These are phyloP conservation scores for Rhodotorula sp. DNA, from an alignment of 1,284 basidiomycete genomes.

Conservation along the genomic window DNA sequence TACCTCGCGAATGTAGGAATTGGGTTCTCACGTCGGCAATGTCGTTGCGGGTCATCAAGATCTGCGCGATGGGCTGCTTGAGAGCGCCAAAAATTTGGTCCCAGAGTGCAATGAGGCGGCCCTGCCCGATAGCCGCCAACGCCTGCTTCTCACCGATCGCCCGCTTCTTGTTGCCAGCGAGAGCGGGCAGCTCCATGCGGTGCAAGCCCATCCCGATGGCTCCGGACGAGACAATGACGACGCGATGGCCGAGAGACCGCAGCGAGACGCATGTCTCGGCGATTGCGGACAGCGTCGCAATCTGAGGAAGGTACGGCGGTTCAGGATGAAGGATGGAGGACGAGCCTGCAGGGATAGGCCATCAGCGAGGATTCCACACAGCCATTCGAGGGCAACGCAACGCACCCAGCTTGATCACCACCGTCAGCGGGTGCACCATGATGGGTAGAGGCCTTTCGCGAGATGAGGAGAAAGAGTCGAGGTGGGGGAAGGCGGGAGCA, in stretches of 20 bases:
- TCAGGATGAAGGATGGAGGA: conserved; percentile 91
- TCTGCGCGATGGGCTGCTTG: conserved; percentile 92
- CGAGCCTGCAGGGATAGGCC: conserved; percentile 62
- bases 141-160: conserved; percentile 93
- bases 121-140: conserved; percentile 93
- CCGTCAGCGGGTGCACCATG: conserved; percentile 55
- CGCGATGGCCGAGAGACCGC: conserved; percentile 79
- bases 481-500: background rate
- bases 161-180: conserved; percentile 56
- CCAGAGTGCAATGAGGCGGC: conserved; percentile 92
- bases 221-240: conserved; percentile 92
- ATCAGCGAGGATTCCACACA: background rate
- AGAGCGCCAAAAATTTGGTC: conserved; percentile 93
- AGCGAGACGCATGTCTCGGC: conserved; percentile 87
- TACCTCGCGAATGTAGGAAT: background rate
- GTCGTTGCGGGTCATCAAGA: conserved; percentile 89
- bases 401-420: conserved; percentile 83
- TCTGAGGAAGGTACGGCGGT: conserved; percentile 77
- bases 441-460: background rate
- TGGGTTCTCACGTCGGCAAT: conserved; percentile 81
- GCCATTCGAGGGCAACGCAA: no score
- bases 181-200: conserved; percentile 70
- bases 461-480: background rate
- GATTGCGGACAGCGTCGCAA: conserved; percentile 85
- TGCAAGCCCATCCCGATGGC: conserved; percentile 94